phyloP scores from a whole-genome alignment of 192 early-diverging fungal species.

The Mortierella hygrophila region DNA sequence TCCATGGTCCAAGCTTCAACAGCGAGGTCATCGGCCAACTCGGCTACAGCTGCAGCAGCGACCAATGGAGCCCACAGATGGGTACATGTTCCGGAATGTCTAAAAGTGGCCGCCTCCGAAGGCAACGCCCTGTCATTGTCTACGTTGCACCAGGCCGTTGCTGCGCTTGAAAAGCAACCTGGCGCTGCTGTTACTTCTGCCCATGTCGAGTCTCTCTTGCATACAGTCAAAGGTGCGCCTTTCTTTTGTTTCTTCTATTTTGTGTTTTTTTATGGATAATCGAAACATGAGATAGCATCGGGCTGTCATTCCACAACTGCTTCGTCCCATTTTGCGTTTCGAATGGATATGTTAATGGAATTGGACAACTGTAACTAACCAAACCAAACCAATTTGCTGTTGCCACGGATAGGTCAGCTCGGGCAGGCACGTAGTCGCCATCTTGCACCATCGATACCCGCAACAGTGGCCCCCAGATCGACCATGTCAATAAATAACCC shows the following conservation, averaged over 20 bases:
- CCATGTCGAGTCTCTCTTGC: conserved; percentile 37
- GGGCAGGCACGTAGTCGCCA: conserved; percentile 21
- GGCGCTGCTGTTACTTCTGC: conserved; percentile 18
- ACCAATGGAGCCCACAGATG: background rate
- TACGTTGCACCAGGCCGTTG: conserved; percentile 46
- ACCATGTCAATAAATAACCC: background rate
- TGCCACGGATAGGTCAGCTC: conserved; percentile 18
- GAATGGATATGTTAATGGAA: no score
- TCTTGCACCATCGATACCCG: background rate
- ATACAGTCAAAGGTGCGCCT: conserved; percentile 39
- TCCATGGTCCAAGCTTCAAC: conserved; percentile 17
- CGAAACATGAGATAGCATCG: no score
- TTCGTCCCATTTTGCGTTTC: no score
- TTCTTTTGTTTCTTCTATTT: background rate
- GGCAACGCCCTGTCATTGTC: conserved; percentile 26
- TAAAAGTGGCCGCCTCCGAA: conserved; percentile 32
- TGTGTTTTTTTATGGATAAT: background rate
- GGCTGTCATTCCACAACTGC: no score
- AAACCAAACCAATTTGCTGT: background rate
- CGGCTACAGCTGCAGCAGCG: background rate
- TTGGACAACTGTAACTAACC: background rate
- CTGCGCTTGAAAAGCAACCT: conserved; percentile 29
- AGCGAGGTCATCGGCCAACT: background rate
- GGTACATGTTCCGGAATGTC: conserved; percentile 43
- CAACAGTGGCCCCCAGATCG: background rate